A percentile compares a stretch with the other conserved stretches of the same genome.
Evolutionary conservation across 805 yeast species (phyloP).

Genomic region (Starmera quercuum): DNA sequence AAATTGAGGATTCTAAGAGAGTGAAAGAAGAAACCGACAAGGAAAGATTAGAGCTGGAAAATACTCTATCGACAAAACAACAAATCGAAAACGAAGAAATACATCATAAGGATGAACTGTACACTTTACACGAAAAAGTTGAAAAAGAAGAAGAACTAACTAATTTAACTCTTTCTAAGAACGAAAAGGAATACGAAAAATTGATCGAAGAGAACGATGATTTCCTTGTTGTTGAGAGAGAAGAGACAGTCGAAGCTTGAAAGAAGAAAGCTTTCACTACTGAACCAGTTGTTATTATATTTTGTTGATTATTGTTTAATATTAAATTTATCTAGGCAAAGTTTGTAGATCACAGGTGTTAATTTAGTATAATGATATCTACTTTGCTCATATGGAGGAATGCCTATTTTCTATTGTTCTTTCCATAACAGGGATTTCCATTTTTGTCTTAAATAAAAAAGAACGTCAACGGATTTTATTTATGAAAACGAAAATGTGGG

Average conservation of each 20-base stretch:
- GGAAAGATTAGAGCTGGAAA: neutral
- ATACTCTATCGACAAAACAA: slow-evolving; percentile 3
- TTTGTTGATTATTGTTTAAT: no score
- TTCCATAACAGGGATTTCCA: no score
- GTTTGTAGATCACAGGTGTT: no score
- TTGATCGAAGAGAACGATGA: neutral
- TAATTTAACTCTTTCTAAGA: slow-evolving; percentile 8
- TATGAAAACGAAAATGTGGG: no score
- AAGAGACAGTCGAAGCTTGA: neutral
- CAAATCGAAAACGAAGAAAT: slow-evolving; percentile 7
- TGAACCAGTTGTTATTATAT: no score
- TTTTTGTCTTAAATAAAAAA: no score
- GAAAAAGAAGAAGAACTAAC: slow-evolving; percentile 6
- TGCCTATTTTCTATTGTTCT: no score
- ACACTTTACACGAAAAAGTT: slow-evolving; percentile 11
- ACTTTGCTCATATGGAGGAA: no score
- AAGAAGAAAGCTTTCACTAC: no score
- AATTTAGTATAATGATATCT: no score
- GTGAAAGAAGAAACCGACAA: slow-evolving; percentile 6
- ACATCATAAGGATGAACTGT: slow-evolving; percentile 9
- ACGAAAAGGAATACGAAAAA: slow-evolving; percentile 4
- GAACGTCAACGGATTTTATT: no score
- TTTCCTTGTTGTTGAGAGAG: neutral
- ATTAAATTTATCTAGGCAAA: no score
- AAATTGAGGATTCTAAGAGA: slow-evolving; percentile 7